Base-by-base conservation (phyloP, 345 rosid species). In the Boechera retrofracta region DNA sequence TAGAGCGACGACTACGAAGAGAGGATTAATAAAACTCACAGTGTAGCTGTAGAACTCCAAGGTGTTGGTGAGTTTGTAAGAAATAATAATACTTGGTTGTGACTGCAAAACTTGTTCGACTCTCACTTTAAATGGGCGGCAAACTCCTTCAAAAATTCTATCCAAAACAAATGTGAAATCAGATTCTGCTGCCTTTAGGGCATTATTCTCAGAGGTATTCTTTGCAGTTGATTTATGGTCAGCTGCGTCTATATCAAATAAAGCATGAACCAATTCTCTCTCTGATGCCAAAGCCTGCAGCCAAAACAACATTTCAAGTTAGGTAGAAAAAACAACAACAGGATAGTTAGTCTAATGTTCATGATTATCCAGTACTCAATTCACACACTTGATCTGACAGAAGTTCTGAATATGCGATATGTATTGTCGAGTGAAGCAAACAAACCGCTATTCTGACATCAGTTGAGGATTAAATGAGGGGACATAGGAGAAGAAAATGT, bases 91-190 rank as follows among this genome's bases (percentile, higher is more conserved):
- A 87, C 88, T 93, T 54, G 99, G 98, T 72, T 96, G 99, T 49
- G 98, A 93, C 86, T 91, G 96, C 81, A 96, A 69, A 71, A 93
- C 99, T 87, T 93, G 99, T 72, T 96, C 99, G 42, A 96, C 98
- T 85, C 98, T 87, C 69, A 96, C 96, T 93, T 96, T 96, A 82
- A 96, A 93, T 35, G 99, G 99, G 60, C 99, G 86, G 79, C 98
- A 96, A 79, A 96, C 98, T 81, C 99, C 99, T 87, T 96, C 97
- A 73, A 96, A 93, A 78, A 96, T 89, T 87, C 99, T 96, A 82
- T 96, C 99, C 69, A 93, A 86, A 69, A 96, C 91, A 85, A 89
- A 93, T 36, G 88, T 86, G 71, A 89, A 81, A 78, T 96, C 92
- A 51, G 96, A 80, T 77, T 91, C 97, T 69, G 83, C 76, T 60